A percentile compares a stretch with the other conserved stretches of the same genome.
phyloP scores from a whole-genome alignment of 345 rosid species.

The Reutealis trisperma region DNA sequence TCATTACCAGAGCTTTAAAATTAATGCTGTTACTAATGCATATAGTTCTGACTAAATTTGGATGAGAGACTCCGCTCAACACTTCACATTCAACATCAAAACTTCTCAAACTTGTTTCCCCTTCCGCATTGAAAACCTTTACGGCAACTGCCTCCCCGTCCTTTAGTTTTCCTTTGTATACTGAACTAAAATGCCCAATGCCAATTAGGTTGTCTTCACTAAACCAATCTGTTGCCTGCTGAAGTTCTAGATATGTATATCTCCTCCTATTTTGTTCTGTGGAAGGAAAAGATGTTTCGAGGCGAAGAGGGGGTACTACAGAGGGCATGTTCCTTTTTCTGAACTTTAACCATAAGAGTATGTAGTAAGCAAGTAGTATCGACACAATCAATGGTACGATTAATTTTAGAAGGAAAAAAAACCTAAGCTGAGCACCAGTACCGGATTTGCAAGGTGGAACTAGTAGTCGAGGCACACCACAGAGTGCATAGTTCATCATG shows the following conservation, averaged over 20 bases:
- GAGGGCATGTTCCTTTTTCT: no score
- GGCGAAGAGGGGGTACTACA: not conserved
- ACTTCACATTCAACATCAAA: conserved; percentile 9
- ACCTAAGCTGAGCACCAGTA: not conserved
- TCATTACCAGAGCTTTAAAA: conserved; percentile 5
- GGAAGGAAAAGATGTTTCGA: not conserved
- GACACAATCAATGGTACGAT: not conserved
- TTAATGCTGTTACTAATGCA: not conserved
- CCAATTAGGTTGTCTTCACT: conserved; percentile 4
- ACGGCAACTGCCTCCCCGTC: not conserved
- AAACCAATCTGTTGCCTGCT: conserved; percentile 10
- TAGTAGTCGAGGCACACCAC: not conserved
- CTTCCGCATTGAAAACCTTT: conserved; percentile 9
- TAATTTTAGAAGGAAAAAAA: not conserved
- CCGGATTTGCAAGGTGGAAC: conserved; percentile 1
- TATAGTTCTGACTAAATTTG: conserved; percentile 1
- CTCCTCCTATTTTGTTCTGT: not conserved
- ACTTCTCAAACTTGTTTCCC: not conserved
- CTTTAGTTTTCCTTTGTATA: not conserved
- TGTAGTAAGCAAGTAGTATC: no score
- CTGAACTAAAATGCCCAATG: conserved; percentile 5
- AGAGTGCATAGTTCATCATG: not conserved
- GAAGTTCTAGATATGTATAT: not conserved
- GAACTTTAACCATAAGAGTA: no score
- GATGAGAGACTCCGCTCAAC: not conserved